phyloP scores from a whole-genome alignment of 192 early-diverging fungal genomes.

The Podochytrium sp. region DNA sequence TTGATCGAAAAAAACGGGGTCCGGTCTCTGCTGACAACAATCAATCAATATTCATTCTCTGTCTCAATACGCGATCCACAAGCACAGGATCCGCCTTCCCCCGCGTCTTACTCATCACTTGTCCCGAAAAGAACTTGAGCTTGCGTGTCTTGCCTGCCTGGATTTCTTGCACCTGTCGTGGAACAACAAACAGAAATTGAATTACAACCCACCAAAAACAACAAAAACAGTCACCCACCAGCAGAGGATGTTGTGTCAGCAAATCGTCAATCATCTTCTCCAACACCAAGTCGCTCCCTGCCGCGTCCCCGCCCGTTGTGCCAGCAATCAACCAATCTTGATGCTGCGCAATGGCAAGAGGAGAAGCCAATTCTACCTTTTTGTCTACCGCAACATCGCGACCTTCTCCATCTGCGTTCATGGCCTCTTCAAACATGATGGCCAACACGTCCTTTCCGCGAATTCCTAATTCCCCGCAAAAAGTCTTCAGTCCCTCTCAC shows the following conservation, averaged over 20 bases:
- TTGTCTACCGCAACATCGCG: conserved; percentile 70
- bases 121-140: conserved; percentile 81
- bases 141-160: conserved; percentile 68
- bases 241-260: conserved; percentile 25
- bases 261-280: conserved; percentile 37
- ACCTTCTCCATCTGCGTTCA: conserved; percentile 42
- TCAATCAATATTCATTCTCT: conserved; percentile 13
- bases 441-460: conserved; percentile 72
- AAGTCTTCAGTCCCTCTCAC: neutral
- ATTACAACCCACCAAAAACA: conserved; percentile 17
- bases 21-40: neutral
- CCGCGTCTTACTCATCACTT: conserved; percentile 78
- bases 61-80: conserved; percentile 62
- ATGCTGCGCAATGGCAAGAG: conserved; percentile 54
- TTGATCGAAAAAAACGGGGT: neutral
- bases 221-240: conserved; percentile 6
- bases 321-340: conserved; percentile 5
- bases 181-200: conserved; percentile 1
- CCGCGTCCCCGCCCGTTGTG: neutral
- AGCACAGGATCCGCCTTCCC: conserved; percentile 78
- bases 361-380: conserved; percentile 38
- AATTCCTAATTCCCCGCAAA: conserved; percentile 22
- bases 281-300: conserved; percentile 28
- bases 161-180: conserved; percentile 58
- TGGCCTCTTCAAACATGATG: conserved; percentile 69